A percentile compares a stretch with the other conserved stretches of the same genome.
Evolutionary conservation across 2,329 filamentous ascomycete genomes (phyloP).

Genomic region (Diaporthe humulicola): DNA sequence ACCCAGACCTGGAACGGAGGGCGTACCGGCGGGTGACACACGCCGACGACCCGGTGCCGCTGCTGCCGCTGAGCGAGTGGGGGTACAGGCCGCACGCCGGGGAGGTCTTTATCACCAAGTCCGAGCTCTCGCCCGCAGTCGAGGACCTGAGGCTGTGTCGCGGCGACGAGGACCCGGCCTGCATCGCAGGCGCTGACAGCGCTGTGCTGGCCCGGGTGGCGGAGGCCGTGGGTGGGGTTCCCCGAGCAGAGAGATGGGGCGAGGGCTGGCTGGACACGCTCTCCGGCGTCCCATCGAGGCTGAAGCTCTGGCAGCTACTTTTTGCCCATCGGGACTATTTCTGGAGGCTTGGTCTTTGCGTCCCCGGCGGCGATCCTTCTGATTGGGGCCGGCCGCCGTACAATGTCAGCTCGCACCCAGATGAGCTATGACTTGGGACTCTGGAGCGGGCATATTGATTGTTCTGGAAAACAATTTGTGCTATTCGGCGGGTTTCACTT

Average conservation of each 20-base stretch:
- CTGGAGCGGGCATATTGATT: neutral
- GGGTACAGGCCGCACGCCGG: constrained; percentile 87
- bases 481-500: neutral
- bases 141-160: constrained; percentile 79
- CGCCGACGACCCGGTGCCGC: constrained; percentile 85
- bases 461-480: neutral
- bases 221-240: constrained; percentile 39
- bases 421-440: constrained; percentile 53
- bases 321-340: constrained; percentile 98
- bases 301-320: constrained; percentile 92
- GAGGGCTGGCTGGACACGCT: constrained; percentile 55
- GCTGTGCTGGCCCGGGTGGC: constrained; percentile 39
- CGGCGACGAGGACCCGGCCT: constrained; percentile 78
- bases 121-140: constrained; percentile 74
- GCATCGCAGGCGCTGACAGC: constrained; percentile 74
- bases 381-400: constrained; percentile 73
- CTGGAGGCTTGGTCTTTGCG: constrained; percentile 90
- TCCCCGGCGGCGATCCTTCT: constrained; percentile 81
- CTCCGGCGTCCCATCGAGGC: constrained; percentile 69
- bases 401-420: constrained; percentile 50
- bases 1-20: constrained; percentile 49
- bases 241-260: neutral
- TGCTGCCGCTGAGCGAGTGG: constrained; percentile 89
- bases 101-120: constrained; percentile 87
- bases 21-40: constrained; percentile 87